A percentile compares a stretch with the other conserved stretches of the same genome.
These are phyloP conservation scores for Elaeagnus macrophylla DNA, from an alignment of 306 rosid genomes.

Conservation along the genomic window DNA sequence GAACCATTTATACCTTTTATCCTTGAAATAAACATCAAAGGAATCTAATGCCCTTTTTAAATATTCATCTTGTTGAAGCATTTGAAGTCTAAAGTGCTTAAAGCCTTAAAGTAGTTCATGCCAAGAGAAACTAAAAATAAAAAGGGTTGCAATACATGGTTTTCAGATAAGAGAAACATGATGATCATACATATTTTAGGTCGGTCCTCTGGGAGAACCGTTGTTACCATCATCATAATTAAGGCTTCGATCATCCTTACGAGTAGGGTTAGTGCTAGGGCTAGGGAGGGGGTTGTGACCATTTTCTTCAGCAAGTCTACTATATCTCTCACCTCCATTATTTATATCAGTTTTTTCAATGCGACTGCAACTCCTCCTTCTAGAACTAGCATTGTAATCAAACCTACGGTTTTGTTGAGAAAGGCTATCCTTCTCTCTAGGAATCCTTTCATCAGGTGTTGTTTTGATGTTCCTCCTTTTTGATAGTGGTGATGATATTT, in stretches of 20 bases:
- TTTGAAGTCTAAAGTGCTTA: too few species aligned
- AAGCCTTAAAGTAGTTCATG: too few species aligned
- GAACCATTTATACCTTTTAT: too few species aligned
- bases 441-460: conserved; percentile 37
- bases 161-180: not conserved
- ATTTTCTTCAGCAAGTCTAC: conserved; percentile 30
- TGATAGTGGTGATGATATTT: conserved; percentile 32
- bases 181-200: conserved; percentile 3
- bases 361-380: conserved; percentile 40
- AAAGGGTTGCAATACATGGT: not conserved
- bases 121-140: not conserved
- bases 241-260: conserved; percentile 38
- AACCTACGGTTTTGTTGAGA: conserved; percentile 28
- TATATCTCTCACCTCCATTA: conserved; percentile 18
- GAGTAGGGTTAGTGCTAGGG: conserved; percentile 36
- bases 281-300: too few species aligned
- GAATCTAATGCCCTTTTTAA: too few species aligned
- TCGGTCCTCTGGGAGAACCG: conserved; percentile 40
- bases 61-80: too few species aligned
- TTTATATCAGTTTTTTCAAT: conserved; percentile 24
- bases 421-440: conserved; percentile 25
- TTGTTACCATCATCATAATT: conserved; percentile 29
- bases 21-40: too few species aligned
- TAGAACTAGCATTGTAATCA: conserved; percentile 30
- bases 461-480: conserved; percentile 32